Conservation (phyloP, 768 basidiomycete species). For the Tephrocybe sp. region DNA sequence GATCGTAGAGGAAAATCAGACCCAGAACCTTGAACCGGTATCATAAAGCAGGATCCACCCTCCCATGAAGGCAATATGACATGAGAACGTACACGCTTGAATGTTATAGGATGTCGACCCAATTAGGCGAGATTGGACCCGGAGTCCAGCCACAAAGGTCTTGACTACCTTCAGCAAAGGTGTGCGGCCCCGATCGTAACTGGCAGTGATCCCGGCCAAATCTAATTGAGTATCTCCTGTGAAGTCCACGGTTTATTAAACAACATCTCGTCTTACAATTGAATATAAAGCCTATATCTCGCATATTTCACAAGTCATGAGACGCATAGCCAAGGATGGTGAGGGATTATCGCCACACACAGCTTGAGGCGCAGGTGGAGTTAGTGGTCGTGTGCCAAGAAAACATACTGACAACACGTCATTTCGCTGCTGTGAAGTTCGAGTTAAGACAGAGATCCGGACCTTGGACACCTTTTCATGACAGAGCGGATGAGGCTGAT, state of each 20-base stretch:
- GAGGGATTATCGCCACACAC: constrained; percentile 9
- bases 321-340: background rate
- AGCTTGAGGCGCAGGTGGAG: background rate
- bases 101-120: too few relatives aligned
- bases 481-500: background rate
- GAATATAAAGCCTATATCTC: background rate
- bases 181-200: too few relatives aligned
- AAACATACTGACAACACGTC: constrained; percentile 5
- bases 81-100: background rate
- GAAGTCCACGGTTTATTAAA: too few relatives aligned
- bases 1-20: too few relatives aligned
- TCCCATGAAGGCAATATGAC: too few relatives aligned
- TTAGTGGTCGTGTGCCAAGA: constrained; percentile 14
- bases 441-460: background rate
- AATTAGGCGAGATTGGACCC: background rate
- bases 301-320: background rate
- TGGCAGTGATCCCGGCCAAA: too few relatives aligned
- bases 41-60: too few relatives aligned
- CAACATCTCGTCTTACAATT: too few relatives aligned
- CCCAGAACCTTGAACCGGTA: too few relatives aligned
- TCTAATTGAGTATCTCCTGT: too few relatives aligned
- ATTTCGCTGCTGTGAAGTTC: background rate
- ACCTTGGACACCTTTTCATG: constrained; percentile 18
- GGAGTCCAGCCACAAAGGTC: background rate
- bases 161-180: too few relatives aligned